A percentile compares a stretch with the other conserved stretches of the same genome.
Evolutionary conservation across 2,329 filamentous ascomycete species (phyloP).

Genomic region (Alternaria incomplexa): DNA sequence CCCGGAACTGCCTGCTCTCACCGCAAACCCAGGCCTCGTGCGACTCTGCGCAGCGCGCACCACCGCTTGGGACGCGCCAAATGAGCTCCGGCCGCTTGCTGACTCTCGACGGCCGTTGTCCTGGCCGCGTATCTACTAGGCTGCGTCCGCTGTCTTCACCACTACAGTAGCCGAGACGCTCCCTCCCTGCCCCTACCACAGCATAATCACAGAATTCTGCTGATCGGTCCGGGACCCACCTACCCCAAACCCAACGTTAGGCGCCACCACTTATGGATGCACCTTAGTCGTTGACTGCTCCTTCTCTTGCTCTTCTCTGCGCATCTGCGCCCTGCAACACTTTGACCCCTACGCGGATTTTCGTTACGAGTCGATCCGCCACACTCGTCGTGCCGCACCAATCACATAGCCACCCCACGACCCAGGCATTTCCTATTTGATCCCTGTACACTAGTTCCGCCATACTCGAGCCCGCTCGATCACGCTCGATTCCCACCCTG

Average conservation of each 20-base stretch:
- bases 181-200: constrained; percentile 24
- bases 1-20: constrained; percentile 11
- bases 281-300: constrained; percentile 28
- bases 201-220: constrained; percentile 33
- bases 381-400: constrained; percentile 30
- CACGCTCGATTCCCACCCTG: constrained; percentile 8
- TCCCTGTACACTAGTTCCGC: constrained; percentile 33
- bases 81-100: constrained; percentile 34
- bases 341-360: constrained; percentile 43
- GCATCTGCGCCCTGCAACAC: constrained; percentile 48
- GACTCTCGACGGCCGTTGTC: constrained; percentile 37
- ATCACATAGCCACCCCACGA: constrained; percentile 24
- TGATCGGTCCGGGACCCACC: constrained; percentile 33
- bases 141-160: constrained; percentile 25
- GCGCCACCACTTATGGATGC: constrained; percentile 37
- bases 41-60: constrained; percentile 20
- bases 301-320: constrained; percentile 47
- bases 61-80: constrained; percentile 32
- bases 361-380: constrained; percentile 34
- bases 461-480: constrained; percentile 14
- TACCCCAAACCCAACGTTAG: constrained; percentile 28
- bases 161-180: constrained; percentile 24
- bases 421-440: constrained; percentile 40
- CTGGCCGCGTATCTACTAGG: constrained; percentile 33
- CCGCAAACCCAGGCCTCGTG: constrained; percentile 16